Conservation (phyloP, 2,329 filamentous ascomycete genomes). For the Aspergillus uvarum region DNA sequence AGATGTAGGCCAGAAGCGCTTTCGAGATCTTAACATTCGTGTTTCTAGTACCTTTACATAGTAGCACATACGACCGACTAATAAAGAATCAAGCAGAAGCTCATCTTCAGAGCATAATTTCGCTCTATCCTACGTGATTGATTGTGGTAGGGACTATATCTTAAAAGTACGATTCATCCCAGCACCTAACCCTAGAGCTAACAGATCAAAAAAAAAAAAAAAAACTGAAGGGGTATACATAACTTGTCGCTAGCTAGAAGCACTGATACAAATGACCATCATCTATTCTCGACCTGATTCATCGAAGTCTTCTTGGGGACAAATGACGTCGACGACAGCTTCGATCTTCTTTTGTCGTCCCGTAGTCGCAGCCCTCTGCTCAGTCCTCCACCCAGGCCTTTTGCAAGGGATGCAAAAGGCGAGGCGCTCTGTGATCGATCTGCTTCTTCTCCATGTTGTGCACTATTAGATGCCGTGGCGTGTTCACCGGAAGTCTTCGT, state of each 20-base stretch:
- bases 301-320: slow-evolving; percentile 25
- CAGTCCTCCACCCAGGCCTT: slow-evolving; percentile 44
- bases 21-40: background rate
- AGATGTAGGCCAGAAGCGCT: background rate
- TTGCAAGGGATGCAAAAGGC: slow-evolving; percentile 41
- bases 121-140: background rate
- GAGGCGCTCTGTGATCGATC: slow-evolving; percentile 36
- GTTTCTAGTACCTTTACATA: background rate
- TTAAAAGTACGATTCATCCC: background rate
- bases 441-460: slow-evolving; percentile 36
- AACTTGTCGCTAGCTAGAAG: background rate
- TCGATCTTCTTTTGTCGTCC: slow-evolving; percentile 32
- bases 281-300: slow-evolving; percentile 27
- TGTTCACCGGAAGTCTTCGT: slow-evolving; percentile 13
- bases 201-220: background rate
- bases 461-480: slow-evolving; percentile 14
- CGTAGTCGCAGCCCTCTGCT: slow-evolving; percentile 40
- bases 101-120: too few species aligned
- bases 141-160: background rate
- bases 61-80: too few species aligned
- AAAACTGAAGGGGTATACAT: slow-evolving; percentile 8
- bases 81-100: too few species aligned
- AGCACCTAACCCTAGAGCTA: background rate
- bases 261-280: slow-evolving; percentile 1
- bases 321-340: slow-evolving; percentile 16